Evolutionary conservation across 2,329 filamentous ascomycete species (phyloP).

Genomic region (Trichoderma sp.): DNA sequence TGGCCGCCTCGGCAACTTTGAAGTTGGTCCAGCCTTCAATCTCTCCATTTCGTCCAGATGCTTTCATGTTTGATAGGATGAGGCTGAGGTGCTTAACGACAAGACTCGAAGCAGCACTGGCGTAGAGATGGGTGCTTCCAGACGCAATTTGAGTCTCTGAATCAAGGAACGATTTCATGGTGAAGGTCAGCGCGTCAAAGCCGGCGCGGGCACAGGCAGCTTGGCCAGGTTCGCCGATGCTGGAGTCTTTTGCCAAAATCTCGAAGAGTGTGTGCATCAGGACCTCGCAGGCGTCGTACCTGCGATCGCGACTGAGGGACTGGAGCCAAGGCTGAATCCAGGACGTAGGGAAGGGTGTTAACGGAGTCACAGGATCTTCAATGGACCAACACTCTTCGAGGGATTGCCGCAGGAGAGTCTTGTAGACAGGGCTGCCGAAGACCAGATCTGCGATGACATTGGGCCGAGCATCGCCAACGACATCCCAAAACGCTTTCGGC

Average conservation of each 20-base stretch:
- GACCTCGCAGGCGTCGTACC: conserved; percentile 78
- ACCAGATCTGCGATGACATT: conserved; percentile 82
- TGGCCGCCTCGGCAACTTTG: conserved; percentile 48
- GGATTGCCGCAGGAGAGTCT: conserved; percentile 62
- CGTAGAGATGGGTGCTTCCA: conserved; percentile 60
- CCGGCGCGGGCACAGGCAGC: conserved; percentile 66
- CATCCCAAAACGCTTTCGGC: conserved; percentile 82
- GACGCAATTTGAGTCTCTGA: conserved; percentile 47
- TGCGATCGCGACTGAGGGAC: conserved; percentile 74
- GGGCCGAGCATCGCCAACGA: conserved; percentile 78
- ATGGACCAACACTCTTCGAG: conserved; percentile 48
- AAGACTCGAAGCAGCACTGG: conserved; percentile 66
- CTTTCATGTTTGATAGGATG: conserved; percentile 48
- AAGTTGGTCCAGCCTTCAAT: conserved; percentile 44
- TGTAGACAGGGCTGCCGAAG: conserved; percentile 70
- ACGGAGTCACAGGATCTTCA: conserved; percentile 45
- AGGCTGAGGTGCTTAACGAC: conserved; percentile 64
- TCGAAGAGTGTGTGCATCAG: conserved; percentile 74
- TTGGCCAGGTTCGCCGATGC: conserved; percentile 58
- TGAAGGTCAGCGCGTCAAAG: conserved; percentile 59
- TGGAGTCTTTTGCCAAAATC: conserved; percentile 57
- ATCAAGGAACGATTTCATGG: conserved; percentile 58
- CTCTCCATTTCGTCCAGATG: conserved; percentile 27
- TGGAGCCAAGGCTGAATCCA: conserved; percentile 79
- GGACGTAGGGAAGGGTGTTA: conserved; percentile 65